A percentile compares a stretch with the other conserved stretches of the same genome.
Conservation (phyloP, 1,284 basidiomycete species). For the Tilletia walkeri region DNA sequence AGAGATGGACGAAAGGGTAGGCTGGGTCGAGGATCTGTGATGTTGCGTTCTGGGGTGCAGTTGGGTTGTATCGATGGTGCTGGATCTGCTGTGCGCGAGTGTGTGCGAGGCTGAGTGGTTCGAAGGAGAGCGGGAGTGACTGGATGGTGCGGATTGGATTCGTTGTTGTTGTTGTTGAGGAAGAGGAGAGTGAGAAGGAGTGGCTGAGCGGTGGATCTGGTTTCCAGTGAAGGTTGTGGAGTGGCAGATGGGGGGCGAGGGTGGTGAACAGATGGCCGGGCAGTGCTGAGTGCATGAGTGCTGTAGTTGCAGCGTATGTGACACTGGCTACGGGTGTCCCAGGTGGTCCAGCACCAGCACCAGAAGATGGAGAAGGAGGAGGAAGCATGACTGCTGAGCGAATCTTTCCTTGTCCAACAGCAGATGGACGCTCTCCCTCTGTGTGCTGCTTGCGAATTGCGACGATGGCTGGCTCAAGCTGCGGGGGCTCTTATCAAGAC, state of each 20-base stretch:
- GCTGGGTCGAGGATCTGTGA: constrained; percentile 15
- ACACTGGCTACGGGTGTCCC: constrained; percentile 22
- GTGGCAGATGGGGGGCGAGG: constrained; percentile 45
- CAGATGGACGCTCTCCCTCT: too few relatives aligned
- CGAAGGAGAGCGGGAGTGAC: constrained; percentile 35
- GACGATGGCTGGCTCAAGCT: too few relatives aligned
- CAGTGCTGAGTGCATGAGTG: constrained; percentile 38
- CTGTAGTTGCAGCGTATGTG: constrained; percentile 46
- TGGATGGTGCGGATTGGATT: constrained; percentile 41
- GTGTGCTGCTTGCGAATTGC: too few relatives aligned
- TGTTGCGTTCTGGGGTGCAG: constrained; percentile 6
- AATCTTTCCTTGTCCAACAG: too few relatives aligned
- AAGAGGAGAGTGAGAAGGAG: neutral
- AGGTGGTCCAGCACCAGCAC: constrained; percentile 2
- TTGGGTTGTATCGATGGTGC: constrained; percentile 9
- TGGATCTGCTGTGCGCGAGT: constrained; percentile 14
- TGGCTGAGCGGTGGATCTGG: constrained; percentile 23
- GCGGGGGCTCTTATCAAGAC: too few relatives aligned
- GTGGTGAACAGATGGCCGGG: constrained; percentile 37
- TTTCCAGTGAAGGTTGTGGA: constrained; percentile 53
- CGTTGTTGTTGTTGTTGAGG: too few relatives aligned
- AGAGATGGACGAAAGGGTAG: constrained; percentile 47
- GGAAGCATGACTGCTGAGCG: too few relatives aligned
- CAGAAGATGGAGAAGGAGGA: too few relatives aligned
- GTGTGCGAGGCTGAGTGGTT: constrained; percentile 32